These are phyloP conservation scores for Metarhizium rileyi DNA, from an alignment of 2,329 filamentous ascomycete genomes.

Conservation along the genomic window DNA sequence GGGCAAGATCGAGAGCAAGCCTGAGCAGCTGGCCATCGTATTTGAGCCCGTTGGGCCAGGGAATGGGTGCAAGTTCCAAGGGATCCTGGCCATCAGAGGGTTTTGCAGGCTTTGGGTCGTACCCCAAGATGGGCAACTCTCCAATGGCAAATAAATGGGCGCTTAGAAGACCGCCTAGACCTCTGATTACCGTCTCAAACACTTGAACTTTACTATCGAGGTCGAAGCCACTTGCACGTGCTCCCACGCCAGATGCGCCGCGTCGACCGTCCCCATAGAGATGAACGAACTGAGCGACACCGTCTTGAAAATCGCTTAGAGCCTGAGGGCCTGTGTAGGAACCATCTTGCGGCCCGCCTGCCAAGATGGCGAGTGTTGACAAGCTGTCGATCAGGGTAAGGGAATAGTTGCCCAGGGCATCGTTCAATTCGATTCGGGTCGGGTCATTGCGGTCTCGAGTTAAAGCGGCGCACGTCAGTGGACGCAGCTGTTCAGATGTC, in stretches of 20 bases:
- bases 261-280: conserved; percentile 79
- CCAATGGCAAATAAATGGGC: conserved; percentile 90
- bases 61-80: conserved; percentile 44
- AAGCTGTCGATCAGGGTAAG: conserved; percentile 91
- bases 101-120: conserved; percentile 40
- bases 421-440: conserved; percentile 77
- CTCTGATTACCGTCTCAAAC: conserved; percentile 94
- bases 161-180: conserved; percentile 81
- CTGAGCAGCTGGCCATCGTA: conserved; percentile 87
- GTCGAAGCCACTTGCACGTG: conserved; percentile 74
- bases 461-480: conserved; percentile 73
- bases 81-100: conserved; percentile 25
- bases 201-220: conserved; percentile 97
- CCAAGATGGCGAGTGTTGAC: conserved; percentile 85
- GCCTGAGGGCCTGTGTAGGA: conserved; percentile 35
- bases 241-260: conserved; percentile 59
- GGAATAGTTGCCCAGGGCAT: conserved; percentile 94
- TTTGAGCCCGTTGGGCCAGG: conserved; percentile 66
- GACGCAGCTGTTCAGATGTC: conserved; percentile 53
- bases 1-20: conserved; percentile 77
- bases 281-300: conserved; percentile 63
- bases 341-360: conserved; percentile 52
- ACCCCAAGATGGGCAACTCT: conserved; percentile 77
- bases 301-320: conserved; percentile 67
- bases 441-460: conserved; percentile 75